Base-by-base conservation (phyloP, 1,284 basidiomycete genomes). In the Testicularia cyperi region DNA sequence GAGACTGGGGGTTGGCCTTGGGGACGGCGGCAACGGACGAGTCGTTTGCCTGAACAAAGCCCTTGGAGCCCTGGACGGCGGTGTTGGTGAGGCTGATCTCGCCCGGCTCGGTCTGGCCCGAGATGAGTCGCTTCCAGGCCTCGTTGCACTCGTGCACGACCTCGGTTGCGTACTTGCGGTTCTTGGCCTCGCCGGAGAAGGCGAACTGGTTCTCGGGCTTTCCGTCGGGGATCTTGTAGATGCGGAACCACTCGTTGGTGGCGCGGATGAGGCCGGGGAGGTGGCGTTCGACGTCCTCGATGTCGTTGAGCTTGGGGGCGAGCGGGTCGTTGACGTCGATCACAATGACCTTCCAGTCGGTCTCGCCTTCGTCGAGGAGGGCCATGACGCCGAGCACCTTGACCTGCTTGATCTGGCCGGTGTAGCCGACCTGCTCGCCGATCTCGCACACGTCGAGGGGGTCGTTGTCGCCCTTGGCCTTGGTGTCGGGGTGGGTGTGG, bases 371-470 rank as follows among this genome's bases (percentile, higher is more conserved):
- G 57, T 76, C 74, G 41, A 76, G 66, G 48, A 99, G 84, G 43
- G 95, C 95, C 94, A 98, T 98, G 83, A 98, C 95, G 69, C 95
- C 95, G 77, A 99, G 90, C 62, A 98, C 90, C 83, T 99, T 99
- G 85, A 99, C 95, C 80, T 98, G 95, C 83, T 99, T 99, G 80
- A 99, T 85, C 80, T 98, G 94, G 58, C 95, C 95, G 60, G 87
- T 85, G 80, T 94, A 92, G 65, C 92, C 95, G 72, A 98, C 90
- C 78, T 94, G 90, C 80, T 99, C 95, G 62, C 95, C 95, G 76
- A 99, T 98, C 82, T 99, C 95, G 80, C 95, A 97, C 61, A 99
- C 94, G 80, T 99, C 95, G 69, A 99, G 87, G 61, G 95, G 95
- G 81, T 99, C 95, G 77, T 98, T 96, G 83, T 99, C 95, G 56